phyloP scores from a whole-genome alignment of 2,329 filamentous ascomycete genomes.

The Dendryphion nanum region DNA sequence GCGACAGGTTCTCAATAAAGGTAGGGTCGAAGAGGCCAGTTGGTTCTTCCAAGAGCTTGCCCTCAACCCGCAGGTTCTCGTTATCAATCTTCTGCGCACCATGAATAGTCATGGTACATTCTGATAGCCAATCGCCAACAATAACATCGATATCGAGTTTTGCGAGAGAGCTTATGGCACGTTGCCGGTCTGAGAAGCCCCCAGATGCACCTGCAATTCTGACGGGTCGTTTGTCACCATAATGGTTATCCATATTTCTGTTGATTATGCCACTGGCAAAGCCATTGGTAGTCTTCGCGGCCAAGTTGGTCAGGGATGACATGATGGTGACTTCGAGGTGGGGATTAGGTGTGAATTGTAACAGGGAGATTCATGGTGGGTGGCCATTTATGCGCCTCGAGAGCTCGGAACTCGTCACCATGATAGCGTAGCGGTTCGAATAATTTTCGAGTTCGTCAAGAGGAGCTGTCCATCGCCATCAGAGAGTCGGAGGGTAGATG shows the following conservation, averaged over 20 bases:
- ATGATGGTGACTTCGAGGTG: too few species aligned
- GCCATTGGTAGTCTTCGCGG: constrained; percentile 1
- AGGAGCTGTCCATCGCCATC: background rate
- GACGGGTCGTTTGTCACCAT: constrained; percentile 15
- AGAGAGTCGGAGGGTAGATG: background rate
- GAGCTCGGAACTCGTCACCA: background rate
- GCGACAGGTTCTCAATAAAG: constrained; percentile 41
- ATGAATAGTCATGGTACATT: constrained; percentile 18
- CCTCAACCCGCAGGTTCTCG: constrained; percentile 32
- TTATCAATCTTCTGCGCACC: constrained; percentile 17
- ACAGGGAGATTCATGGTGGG: background rate
- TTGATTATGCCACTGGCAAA: constrained; percentile 1
- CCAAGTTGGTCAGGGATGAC: constrained; percentile 4
- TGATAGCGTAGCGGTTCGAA: too few species aligned
- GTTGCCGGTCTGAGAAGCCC: constrained; percentile 42
- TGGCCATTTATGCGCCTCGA: background rate
- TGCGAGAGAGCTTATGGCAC: constrained; percentile 40
- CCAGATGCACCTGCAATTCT: constrained; percentile 42
- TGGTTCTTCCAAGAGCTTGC: constrained; percentile 11
- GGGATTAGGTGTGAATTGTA: too few species aligned
- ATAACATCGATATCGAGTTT: constrained; percentile 23
- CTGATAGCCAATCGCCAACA: constrained; percentile 19
- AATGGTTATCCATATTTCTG: background rate
- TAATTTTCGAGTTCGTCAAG: too few species aligned
- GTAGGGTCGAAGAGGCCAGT: constrained; percentile 23